A percentile compares a stretch with the other conserved stretches of the same genome.
These are phyloP conservation scores for Hymenotorrendiella dingleyae DNA, from an alignment of 2,329 filamentous ascomycete genomes.

Conservation along the genomic window DNA sequence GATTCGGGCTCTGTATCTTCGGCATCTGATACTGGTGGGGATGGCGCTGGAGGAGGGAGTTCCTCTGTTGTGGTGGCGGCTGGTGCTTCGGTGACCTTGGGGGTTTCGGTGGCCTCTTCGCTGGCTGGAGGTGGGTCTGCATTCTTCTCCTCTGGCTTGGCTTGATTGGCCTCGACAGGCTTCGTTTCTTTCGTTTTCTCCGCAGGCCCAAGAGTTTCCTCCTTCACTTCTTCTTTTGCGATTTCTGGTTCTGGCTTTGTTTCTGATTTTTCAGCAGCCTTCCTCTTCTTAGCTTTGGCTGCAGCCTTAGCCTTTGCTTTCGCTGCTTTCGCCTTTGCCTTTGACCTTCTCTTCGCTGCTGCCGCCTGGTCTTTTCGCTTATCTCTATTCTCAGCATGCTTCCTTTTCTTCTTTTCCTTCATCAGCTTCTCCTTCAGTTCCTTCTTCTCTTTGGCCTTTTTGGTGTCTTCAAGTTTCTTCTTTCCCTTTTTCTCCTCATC, in stretches of 20 bases:
- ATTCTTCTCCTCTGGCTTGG: background rate
- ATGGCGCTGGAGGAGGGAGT: too few species aligned
- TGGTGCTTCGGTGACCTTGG: background rate
- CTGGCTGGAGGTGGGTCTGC: background rate
- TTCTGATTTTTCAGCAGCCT: background rate
- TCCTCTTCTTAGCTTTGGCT: background rate
- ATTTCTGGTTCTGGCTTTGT: background rate
- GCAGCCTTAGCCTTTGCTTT: slow-evolving; percentile 7
- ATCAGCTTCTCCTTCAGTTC: slow-evolving; percentile 28
- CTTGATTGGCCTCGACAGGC: background rate
- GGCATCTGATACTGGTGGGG: background rate
- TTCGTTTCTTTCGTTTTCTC: background rate
- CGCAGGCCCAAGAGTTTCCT: background rate
- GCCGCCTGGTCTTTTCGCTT: slow-evolving; percentile 10
- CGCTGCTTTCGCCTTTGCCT: slow-evolving; percentile 9
- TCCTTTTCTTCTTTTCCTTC: slow-evolving; percentile 25
- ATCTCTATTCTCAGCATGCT: slow-evolving; percentile 14
- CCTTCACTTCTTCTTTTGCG: background rate
- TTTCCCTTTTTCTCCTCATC: slow-evolving; percentile 40
- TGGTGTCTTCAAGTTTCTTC: slow-evolving; percentile 40
- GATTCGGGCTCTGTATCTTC: slow-evolving; percentile 16
- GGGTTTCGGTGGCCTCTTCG: background rate
- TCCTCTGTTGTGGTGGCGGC: background rate
- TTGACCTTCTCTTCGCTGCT: slow-evolving; percentile 10
- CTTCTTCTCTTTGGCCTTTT: slow-evolving; percentile 33